These are phyloP conservation scores for Fusarium proliferatum DNA, from an alignment of 2,329 filamentous ascomycete genomes.

Conservation along the genomic window DNA sequence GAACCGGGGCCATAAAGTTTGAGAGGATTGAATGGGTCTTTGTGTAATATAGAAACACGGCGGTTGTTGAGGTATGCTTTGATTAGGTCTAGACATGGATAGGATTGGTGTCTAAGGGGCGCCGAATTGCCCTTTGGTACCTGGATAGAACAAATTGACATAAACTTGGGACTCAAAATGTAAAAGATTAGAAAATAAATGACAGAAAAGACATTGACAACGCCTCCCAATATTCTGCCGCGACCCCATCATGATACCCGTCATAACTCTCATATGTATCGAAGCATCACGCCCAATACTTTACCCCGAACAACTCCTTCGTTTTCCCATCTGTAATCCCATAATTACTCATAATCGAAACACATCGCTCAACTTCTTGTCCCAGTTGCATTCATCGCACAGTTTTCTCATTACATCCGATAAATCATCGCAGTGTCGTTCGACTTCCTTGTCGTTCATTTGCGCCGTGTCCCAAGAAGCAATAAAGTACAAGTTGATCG, in stretches of 20 bases:
- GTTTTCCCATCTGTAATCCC: neutral
- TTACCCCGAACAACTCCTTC: slow-evolving; percentile 35
- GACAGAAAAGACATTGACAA: neutral
- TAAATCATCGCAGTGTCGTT: slow-evolving; percentile 47
- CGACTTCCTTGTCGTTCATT: slow-evolving; percentile 49
- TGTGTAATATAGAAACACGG: no score
- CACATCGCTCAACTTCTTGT: slow-evolving; percentile 43
- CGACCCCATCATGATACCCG: neutral
- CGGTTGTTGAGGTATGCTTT: neutral
- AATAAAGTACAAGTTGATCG: slow-evolving; percentile 49
- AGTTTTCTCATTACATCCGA: slow-evolving; percentile 48
- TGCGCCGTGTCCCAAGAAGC: slow-evolving; percentile 56
- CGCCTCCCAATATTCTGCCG: neutral
- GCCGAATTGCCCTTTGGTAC: neutral
- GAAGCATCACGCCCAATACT: slow-evolving; percentile 39
- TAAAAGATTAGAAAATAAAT: neutral
- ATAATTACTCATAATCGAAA: slow-evolving; percentile 31
- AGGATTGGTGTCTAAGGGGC: neutral
- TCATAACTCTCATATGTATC: neutral
- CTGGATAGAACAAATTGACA: neutral
- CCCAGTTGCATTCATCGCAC: slow-evolving; percentile 44
- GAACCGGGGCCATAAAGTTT: neutral
- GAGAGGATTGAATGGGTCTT: neutral
- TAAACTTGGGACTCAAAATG: neutral
- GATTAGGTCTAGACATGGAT: neutral